Conservation (phyloP, 2,329 filamentous ascomycete species). For the Pyrenochaeta sp. region DNA sequence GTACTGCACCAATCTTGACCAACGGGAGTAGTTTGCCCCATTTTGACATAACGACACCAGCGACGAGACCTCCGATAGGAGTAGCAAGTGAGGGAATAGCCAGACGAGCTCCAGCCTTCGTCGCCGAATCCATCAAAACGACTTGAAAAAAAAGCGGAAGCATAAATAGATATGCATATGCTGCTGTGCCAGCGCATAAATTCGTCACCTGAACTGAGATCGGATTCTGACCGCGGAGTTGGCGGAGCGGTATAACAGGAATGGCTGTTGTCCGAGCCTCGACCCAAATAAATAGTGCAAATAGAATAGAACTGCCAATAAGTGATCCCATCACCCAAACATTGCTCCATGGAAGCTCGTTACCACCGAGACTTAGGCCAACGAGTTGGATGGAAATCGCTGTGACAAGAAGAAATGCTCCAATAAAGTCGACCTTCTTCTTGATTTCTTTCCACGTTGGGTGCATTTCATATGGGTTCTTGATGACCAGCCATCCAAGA, state of each 20-base stretch:
- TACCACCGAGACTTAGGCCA: constrained; percentile 56
- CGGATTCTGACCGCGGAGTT: constrained; percentile 65
- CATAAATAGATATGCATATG: constrained; percentile 65
- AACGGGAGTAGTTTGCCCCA: constrained; percentile 55
- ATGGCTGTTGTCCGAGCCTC: constrained; percentile 54
- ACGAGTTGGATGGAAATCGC: constrained; percentile 65
- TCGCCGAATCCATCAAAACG: constrained; percentile 67
- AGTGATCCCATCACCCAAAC: constrained; percentile 43
- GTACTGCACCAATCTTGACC: constrained; percentile 50
- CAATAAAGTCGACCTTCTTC: constrained; percentile 66
- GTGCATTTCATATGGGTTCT: constrained; percentile 53
- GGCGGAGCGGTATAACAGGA: constrained; percentile 56
- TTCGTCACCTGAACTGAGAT: constrained; percentile 67
- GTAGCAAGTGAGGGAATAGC: constrained; percentile 57
- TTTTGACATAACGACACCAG: constrained; percentile 58
- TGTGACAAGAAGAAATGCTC: constrained; percentile 65
- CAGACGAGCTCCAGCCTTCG: constrained; percentile 55
- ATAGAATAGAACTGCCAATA: background rate
- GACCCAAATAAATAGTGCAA: constrained; percentile 23
- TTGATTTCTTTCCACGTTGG: constrained; percentile 35
- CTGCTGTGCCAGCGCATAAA: constrained; percentile 67
- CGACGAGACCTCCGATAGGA: constrained; percentile 54
- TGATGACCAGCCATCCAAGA: constrained; percentile 63
- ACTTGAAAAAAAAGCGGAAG: constrained; percentile 68
- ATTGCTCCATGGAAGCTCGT: constrained; percentile 56